Conservation (phyloP, 192 early-diverging fungal species). For the Coemansia pectinata region DNA sequence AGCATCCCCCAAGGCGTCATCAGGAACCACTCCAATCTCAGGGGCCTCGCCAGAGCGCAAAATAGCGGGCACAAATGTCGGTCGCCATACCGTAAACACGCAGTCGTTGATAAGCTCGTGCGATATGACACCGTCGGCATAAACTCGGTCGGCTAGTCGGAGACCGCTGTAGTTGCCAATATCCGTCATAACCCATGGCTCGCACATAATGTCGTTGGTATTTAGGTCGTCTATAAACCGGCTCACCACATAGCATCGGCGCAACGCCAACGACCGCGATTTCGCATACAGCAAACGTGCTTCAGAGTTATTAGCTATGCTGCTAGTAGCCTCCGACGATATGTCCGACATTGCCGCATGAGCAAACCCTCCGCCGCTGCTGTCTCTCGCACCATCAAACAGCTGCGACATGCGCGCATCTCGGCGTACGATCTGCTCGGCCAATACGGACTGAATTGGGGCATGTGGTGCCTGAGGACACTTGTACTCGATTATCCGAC, state of each 20-base stretch:
- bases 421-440: constrained; percentile 14
- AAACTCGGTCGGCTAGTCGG: constrained; percentile 49
- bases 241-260: constrained; percentile 51
- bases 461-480: constrained; percentile 18
- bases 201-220: constrained; percentile 46
- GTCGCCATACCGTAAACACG: constrained; percentile 53
- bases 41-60: constrained; percentile 18
- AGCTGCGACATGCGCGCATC: constrained; percentile 26
- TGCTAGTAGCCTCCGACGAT: constrained; percentile 8
- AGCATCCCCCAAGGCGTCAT: constrained; percentile 4
- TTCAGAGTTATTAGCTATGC: constrained; percentile 10
- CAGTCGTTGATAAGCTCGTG: constrained; percentile 53
- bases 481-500: constrained; percentile 49
- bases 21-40: not conserved
- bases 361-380: not conserved
- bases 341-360: not conserved
- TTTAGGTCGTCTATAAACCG: constrained; percentile 43
- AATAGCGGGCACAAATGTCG: constrained; percentile 38
- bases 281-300: constrained; percentile 24
- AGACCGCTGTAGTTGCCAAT: constrained; percentile 53
- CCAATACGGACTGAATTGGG: constrained; percentile 19
- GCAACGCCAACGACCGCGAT: constrained; percentile 37
- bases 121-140: constrained; percentile 45
- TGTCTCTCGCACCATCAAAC: constrained; percentile 6
- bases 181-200: constrained; percentile 56